A percentile compares a stretch with the other conserved stretches of the same genome.
These are phyloP conservation scores for Amanita polypyramis DNA, from an alignment of 768 basidiomycete genomes.

Conservation along the genomic window DNA sequence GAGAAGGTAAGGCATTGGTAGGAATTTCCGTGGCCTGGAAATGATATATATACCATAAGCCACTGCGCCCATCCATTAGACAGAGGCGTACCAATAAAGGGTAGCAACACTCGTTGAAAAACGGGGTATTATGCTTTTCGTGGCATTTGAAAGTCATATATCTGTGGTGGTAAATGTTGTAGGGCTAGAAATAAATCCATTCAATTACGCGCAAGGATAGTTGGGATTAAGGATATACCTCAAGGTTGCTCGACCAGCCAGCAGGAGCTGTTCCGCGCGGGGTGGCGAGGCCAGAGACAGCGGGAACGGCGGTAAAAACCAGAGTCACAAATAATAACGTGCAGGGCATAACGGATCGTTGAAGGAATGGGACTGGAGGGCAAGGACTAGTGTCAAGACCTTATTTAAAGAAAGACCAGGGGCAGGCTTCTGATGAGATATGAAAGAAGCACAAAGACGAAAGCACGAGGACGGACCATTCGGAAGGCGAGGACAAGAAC, in stretches of 20 bases:
- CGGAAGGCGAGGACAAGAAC: conserved; percentile 13
- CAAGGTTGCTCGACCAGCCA: conserved; percentile 38
- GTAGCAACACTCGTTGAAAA: conserved; percentile 66
- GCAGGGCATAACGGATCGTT: conserved; percentile 29
- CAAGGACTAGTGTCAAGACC: conserved; percentile 11
- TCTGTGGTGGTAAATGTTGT: conserved; percentile 46
- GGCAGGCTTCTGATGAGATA: conserved; percentile 19
- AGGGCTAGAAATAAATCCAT: conserved; percentile 24
- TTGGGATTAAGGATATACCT: conserved; percentile 17
- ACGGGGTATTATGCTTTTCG: conserved; percentile 34
- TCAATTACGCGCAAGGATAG: conserved; percentile 5
- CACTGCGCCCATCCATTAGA: not conserved
- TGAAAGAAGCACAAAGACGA: conserved; percentile 20
- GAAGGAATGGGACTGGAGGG: conserved; percentile 16
- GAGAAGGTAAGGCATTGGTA: conserved; percentile 7
- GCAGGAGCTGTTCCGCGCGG: conserved; percentile 30
- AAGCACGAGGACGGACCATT: conserved; percentile 22
- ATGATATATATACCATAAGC: conserved; percentile 2
- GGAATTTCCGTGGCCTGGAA: conserved; percentile 7
- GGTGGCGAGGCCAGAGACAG: conserved; percentile 27
- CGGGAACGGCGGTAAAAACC: conserved; percentile 29
- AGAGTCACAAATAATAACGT: conserved; percentile 31
- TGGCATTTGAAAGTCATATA: conserved; percentile 49
- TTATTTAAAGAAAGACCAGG: conserved; percentile 16
- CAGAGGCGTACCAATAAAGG: conserved; percentile 43